phyloP scores from a whole-genome alignment of 2,329 filamentous ascomycete genomes.

The Clarireedia homoeocarpa region DNA sequence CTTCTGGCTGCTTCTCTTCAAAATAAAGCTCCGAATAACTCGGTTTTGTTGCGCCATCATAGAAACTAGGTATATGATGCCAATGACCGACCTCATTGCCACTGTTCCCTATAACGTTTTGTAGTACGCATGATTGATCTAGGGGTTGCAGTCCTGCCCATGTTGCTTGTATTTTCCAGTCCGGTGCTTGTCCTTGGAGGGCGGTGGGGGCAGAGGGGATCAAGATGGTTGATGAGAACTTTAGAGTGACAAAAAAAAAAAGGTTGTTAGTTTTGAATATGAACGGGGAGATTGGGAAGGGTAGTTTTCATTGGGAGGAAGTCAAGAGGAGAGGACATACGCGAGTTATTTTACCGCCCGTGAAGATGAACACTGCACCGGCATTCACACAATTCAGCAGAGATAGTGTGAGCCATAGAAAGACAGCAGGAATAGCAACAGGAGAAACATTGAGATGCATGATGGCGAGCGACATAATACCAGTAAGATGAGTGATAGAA shows the following conservation, averaged over 20 bases:
- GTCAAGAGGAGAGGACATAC: not conserved
- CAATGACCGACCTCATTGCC: not conserved
- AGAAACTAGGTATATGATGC: constrained; percentile 5
- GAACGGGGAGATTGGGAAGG: not conserved
- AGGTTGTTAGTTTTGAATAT: not conserved
- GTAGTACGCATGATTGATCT: constrained; percentile 16
- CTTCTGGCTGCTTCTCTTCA: not conserved
- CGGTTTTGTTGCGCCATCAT: not conserved
- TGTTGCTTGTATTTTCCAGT: not conserved
- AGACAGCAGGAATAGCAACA: not conserved
- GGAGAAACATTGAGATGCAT: not conserved
- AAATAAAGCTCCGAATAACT: constrained; percentile 1
- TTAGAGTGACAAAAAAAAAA: too few relatives aligned
- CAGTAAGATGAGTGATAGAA: not conserved
- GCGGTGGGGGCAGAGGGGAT: not conserved
- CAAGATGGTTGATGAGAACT: not conserved
- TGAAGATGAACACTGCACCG: not conserved
- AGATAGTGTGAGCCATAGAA: not conserved
- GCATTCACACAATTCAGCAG: not conserved
- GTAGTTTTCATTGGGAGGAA: not conserved
- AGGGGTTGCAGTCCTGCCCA: not conserved
- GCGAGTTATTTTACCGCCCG: not conserved
- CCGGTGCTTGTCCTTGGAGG: not conserved
- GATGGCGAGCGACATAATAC: not conserved
- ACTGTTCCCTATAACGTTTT: constrained; percentile 4